Conservation (phyloP, 306 rosid genomes). For the Crotalaria pallida region DNA sequence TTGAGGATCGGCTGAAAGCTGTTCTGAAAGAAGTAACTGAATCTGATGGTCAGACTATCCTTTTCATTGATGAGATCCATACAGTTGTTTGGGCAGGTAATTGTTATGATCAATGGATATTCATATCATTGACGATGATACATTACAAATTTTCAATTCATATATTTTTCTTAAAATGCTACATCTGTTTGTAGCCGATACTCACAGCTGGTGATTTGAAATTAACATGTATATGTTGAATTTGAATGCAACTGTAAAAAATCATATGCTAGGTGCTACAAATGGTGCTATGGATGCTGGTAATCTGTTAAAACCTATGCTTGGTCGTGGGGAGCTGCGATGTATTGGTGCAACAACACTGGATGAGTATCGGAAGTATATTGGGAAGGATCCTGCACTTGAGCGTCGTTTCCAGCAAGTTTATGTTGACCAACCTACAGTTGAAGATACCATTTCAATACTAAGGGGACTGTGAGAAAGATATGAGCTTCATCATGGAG, state of each 20-base stretch:
- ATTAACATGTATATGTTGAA: background rate
- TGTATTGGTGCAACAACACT: conserved; percentile 97
- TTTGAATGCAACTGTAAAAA: conserved; percentile 9
- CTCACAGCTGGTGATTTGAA: background rate
- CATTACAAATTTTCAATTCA: conserved; percentile 1
- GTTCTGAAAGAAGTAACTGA: conserved; percentile 98
- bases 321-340: conserved; percentile 95
- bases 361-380: conserved; percentile 91
- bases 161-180: background rate
- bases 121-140: background rate
- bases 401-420: conserved; percentile 99
- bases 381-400: conserved; percentile 96
- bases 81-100: conserved; percentile 99
- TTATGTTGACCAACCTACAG: conserved; percentile 92
- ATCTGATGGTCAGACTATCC: conserved; percentile 89
- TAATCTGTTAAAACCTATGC: conserved; percentile 98
- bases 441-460: conserved; percentile 83
- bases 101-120: background rate
- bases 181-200: background rate
- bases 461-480: conserved; percentile 93
- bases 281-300: conserved; percentile 99
- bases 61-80: conserved; percentile 96
- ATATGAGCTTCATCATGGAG: conserved; percentile 98
- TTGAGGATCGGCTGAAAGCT: conserved; percentile 98
- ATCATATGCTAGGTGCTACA: conserved; percentile 70